Evolutionary conservation across 306 rosid genomes (phyloP), one percentile per base, ranked within the genome.

Genomic region (Lathyrus oleraceus): DNA sequence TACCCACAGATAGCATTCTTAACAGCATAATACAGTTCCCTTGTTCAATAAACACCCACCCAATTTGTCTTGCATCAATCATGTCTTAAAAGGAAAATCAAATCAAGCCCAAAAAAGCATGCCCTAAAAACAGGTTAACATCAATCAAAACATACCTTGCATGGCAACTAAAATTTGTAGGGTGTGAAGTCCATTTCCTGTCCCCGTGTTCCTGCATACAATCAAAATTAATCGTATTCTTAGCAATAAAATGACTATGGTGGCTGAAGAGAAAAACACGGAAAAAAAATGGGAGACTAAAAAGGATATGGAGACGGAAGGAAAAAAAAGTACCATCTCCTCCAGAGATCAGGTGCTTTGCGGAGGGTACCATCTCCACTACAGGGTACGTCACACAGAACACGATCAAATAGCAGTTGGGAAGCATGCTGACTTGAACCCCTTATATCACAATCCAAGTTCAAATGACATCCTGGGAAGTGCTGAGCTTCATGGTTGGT

Each of bases 281-380:
- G 7, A n/a, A 9, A 5, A 27, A 14, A 56, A 45, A 54, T 16
- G 40, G 16, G 61, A 70, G 23, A 47, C 49, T 10, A 30, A 47
- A 65, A 23, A 30, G 49, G 67, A 64, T 57, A 10, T 10, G 10
- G 7, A 6, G n/a, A 49, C 25, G 65, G 20, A 76, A 68, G 70
- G 59, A 65, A 70, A 16, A 32, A 63, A 73, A 56, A 44, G 2
- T 81, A 92, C 98, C 98, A 93, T 84, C 83, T 93, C 86, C 96
- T 90, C 97, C 96, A 93, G 60, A 93, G 86, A 81, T 93, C 93
- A 36, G 98, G 98, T 79, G 97, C 98, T 87, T 93, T 93, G 66
- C 97, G 97, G 67, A 93, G 97, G 47, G 98, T 93, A 49, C 98
- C 98, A 74, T 93, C 98, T 47, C 98, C 98, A 28, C 98, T 93